phyloP scores from a whole-genome alignment of 805 yeast genomes.

The Candida morakotiae region DNA sequence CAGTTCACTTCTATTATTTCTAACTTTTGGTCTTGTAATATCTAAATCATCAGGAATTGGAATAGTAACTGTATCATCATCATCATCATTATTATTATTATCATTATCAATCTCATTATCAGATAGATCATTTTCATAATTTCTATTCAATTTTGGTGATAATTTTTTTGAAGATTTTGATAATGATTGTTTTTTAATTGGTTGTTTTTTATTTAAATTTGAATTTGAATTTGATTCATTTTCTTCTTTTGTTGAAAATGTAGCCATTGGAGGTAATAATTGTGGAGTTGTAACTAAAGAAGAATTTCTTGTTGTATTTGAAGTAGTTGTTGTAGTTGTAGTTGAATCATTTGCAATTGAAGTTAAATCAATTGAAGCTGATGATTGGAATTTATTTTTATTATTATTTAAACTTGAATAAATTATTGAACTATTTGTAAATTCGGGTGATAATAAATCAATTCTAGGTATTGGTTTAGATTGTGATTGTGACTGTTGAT shows the following conservation, averaged over 20 bases:
- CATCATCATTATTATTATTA: constrained; percentile 7
- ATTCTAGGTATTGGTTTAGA: constrained; percentile 10
- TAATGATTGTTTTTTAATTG: not conserved
- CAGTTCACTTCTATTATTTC: constrained; percentile 18
- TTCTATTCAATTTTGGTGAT: not conserved
- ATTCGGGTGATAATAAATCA: constrained; percentile 25
- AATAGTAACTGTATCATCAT: constrained; percentile 8
- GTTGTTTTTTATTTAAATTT: not conserved
- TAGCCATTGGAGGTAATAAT: constrained; percentile 32
- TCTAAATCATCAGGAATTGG: constrained; percentile 10
- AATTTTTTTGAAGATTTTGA: not conserved
- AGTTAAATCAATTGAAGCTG: constrained; percentile 50
- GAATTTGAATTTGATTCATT: not conserved
- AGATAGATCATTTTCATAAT: not conserved
- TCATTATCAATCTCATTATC: not conserved
- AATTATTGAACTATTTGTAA: constrained; percentile 8
- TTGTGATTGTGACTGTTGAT: constrained; percentile 4
- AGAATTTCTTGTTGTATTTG: constrained; percentile 1
- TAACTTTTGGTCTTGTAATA: constrained; percentile 9
- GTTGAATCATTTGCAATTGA: constrained; percentile 28
- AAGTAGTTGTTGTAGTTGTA: not conserved
- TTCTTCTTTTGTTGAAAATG: constrained; percentile 13
- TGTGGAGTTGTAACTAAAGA: constrained; percentile 7
- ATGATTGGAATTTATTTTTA: constrained; percentile 36
- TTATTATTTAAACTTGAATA: constrained; percentile 6